These are phyloP conservation scores for Astrothelium subdiscretum DNA, from an alignment of 495 filamentous ascomycete genomes.

Conservation along the genomic window DNA sequence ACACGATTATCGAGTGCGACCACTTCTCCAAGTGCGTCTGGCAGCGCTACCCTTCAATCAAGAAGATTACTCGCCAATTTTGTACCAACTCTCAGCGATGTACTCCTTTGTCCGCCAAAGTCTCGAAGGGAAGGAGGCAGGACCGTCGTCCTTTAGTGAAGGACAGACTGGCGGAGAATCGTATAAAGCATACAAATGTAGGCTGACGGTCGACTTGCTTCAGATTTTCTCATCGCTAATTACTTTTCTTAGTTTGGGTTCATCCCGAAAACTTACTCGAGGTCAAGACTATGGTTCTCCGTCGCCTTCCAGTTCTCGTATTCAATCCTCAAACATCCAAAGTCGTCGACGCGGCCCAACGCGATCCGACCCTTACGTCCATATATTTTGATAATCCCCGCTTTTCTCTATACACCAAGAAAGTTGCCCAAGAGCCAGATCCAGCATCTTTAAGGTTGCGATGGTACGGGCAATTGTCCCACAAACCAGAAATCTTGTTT, in stretches of 20 bases:
- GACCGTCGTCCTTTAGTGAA: conserved; percentile 19
- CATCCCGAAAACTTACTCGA: conserved; percentile 90
- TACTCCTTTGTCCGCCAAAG: conserved; percentile 86
- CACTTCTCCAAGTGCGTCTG: conserved; percentile 79
- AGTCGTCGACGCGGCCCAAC: conserved; percentile 57
- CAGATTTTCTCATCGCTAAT: not conserved
- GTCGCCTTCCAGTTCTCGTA: conserved; percentile 77
- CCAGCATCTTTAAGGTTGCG: conserved; percentile 75
- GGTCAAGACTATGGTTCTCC: conserved; percentile 87
- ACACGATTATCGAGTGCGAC: conserved; percentile 66
- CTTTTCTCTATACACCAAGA: conserved; percentile 75
- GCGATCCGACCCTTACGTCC: conserved; percentile 85
- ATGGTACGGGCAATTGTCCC: conserved; percentile 79
- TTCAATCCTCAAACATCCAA: conserved; percentile 81
- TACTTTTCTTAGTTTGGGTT: conserved; percentile 60
- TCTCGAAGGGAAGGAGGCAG: conserved; percentile 43
- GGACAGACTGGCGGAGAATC: conserved; percentile 43
- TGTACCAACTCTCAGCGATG: conserved; percentile 87
- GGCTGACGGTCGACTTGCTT: conserved; percentile 5
- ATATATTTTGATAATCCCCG: conserved; percentile 86
- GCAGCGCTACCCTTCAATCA: conserved; percentile 85
- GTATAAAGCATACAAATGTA: conserved; percentile 87
- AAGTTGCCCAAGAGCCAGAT: conserved; percentile 64
- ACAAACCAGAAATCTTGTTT: conserved; percentile 64
- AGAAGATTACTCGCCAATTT: conserved; percentile 81